Percentiles rank a stretch among this genome's conserved stretches.
Conservation (phyloP, 2,329 filamentous ascomycete genomes). For the Alternaria brassicae region DNA sequence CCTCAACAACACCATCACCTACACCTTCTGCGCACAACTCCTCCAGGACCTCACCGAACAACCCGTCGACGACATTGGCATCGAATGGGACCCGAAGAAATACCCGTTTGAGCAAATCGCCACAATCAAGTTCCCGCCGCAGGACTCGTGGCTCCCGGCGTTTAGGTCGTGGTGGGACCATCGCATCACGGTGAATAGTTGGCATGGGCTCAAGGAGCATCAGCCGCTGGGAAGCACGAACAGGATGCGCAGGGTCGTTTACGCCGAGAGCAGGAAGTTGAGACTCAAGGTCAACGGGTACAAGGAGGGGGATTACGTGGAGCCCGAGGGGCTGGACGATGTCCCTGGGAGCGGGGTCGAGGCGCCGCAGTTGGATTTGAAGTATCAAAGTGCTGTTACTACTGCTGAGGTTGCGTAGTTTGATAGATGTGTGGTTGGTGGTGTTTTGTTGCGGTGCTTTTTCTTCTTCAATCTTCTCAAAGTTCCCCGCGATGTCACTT, state of each 20-base stretch:
- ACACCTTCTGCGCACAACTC: slow-evolving; percentile 56
- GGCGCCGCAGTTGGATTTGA: slow-evolving; percentile 25
- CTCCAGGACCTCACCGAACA: slow-evolving; percentile 57
- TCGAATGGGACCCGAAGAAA: slow-evolving; percentile 56
- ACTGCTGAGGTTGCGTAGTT: slow-evolving; percentile 20
- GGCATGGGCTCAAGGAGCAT: slow-evolving; percentile 51
- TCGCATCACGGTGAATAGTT: slow-evolving; percentile 50
- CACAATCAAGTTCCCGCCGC: slow-evolving; percentile 50
- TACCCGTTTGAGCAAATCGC: slow-evolving; percentile 59
- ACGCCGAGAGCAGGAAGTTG: slow-evolving; percentile 52
- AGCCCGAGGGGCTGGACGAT: slow-evolving; percentile 48
- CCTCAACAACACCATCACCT: slow-evolving; percentile 26
- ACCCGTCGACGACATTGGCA: slow-evolving; percentile 47
- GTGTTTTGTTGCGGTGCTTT: not conserved
- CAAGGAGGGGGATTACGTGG: slow-evolving; percentile 45
- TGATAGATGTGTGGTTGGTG: not conserved
- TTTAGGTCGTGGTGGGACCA: slow-evolving; percentile 53
- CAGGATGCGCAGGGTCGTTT: slow-evolving; percentile 52
- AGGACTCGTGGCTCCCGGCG: slow-evolving; percentile 52
- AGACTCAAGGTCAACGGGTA: slow-evolving; percentile 51
- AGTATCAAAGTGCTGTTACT: slow-evolving; percentile 26
- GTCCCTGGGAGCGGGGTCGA: slow-evolving; percentile 36
- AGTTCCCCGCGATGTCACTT: not conserved
- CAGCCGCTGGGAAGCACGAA: slow-evolving; percentile 52
- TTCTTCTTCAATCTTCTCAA: not conserved